Evolutionary conservation across 805 yeast species (phyloP).

Genomic region (Nakazawaea peltata): DNA sequence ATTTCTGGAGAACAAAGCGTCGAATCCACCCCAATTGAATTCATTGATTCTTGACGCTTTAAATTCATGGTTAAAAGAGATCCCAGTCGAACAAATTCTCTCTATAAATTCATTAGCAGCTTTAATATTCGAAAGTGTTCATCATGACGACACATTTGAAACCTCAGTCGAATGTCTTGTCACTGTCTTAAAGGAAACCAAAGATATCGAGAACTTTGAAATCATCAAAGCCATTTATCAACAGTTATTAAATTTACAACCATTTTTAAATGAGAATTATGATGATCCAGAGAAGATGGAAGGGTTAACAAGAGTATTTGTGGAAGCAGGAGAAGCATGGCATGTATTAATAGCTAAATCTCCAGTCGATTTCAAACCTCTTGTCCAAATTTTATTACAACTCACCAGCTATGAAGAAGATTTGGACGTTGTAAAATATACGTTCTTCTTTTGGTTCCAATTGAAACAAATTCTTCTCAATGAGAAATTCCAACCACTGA

Average conservation of each 20-base stretch:
- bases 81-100: constrained; percentile 66
- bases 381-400: constrained; percentile 66
- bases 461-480: constrained; percentile 64
- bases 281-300: constrained; percentile 63
- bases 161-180: constrained; percentile 82
- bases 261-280: constrained; percentile 35
- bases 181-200: constrained; percentile 72
- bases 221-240: constrained; percentile 61
- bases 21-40: constrained; percentile 24
- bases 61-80: constrained; percentile 86
- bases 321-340: constrained; percentile 96
- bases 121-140: constrained; percentile 56
- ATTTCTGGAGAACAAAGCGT: constrained; percentile 24
- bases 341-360: constrained; percentile 71
- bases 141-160: constrained; percentile 63
- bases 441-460: constrained; percentile 88
- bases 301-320: constrained; percentile 67
- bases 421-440: constrained; percentile 80
- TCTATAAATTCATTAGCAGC: constrained; percentile 55
- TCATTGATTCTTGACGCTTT: constrained; percentile 62
- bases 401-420: constrained; percentile 73
- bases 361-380: constrained; percentile 60
- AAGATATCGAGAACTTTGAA: constrained; percentile 59
- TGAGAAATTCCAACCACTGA: constrained; percentile 48
- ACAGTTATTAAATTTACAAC: constrained; percentile 56